Evolutionary conservation across 225 moss, liverwort and hornwort genomes (phyloP).

Genomic region (Straminergon stramineum): DNA sequence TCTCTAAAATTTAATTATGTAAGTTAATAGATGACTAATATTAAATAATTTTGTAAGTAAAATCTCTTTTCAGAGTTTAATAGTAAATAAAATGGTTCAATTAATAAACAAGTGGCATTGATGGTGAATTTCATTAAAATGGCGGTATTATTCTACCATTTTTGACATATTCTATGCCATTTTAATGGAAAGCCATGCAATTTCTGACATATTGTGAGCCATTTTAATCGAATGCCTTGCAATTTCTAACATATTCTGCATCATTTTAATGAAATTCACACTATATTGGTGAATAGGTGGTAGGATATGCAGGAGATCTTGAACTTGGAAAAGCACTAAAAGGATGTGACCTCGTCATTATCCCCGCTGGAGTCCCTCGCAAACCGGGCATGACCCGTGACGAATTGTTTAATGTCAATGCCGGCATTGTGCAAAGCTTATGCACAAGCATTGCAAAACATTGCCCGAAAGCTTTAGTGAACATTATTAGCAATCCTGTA

Average conservation of each 20-base stretch:
- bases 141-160: no score
- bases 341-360: conserved; percentile 58
- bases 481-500: conserved; percentile 72
- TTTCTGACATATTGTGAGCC: no score
- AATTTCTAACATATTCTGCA: no score
- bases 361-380: conserved; percentile 48
- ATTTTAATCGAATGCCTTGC: no score
- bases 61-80: not conserved
- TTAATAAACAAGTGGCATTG: not conserved
- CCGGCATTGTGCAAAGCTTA: conserved; percentile 48
- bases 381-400: conserved; percentile 66
- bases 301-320: conserved; percentile 37
- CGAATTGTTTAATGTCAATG: conserved; percentile 73
- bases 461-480: conserved; percentile 67
- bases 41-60: not conserved
- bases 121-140: no score
- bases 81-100: not conserved
- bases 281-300: conserved; percentile 18
- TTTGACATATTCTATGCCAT: no score
- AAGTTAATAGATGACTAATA: accelerated
- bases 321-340: conserved; percentile 57
- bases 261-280: no score
- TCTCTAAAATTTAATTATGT: not conserved
- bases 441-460: conserved; percentile 29
- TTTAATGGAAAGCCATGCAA: no score